phyloP scores from a whole-genome alignment of 1,284 basidiomycete genomes.

The Gymnopus androsaceus region DNA sequence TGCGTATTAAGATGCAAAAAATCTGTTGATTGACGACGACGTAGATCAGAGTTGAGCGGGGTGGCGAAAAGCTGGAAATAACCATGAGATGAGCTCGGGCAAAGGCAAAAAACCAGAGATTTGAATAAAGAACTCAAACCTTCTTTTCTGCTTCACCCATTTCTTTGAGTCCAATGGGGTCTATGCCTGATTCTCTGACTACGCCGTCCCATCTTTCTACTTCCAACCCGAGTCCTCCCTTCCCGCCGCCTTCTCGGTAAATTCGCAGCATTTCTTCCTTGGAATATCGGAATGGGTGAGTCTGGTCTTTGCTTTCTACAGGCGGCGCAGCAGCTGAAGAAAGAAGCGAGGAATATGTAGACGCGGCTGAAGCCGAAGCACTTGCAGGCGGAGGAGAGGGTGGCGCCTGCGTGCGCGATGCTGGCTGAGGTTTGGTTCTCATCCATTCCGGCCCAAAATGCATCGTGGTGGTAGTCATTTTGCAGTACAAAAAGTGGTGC shows the following conservation, averaged over 20 bases:
- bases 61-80: conserved; percentile 64
- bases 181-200: conserved; percentile 71
- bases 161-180: conserved; percentile 79
- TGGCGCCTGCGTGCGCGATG: conserved; percentile 56
- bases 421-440: conserved; percentile 70
- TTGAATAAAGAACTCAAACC: conserved; percentile 52
- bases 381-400: conserved; percentile 50
- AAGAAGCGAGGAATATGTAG: conserved; percentile 80
- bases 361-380: conserved; percentile 51
- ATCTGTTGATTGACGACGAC: conserved; percentile 78
- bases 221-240: conserved; percentile 76
- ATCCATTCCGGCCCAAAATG: conserved; percentile 91
- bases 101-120: conserved; percentile 23
- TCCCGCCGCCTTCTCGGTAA: conserved; percentile 78
- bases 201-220: conserved; percentile 86
- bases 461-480: conserved; percentile 77
- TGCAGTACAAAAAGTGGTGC: conserved; percentile 21
- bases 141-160: conserved; percentile 86
- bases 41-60: conserved; percentile 77
- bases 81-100: conserved; percentile 18
- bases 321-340: conserved; percentile 54
- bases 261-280: conserved; percentile 84
- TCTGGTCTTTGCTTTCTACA: conserved; percentile 59
- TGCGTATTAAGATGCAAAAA: conserved; percentile 56
- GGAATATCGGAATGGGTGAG: conserved; percentile 82